These are phyloP conservation scores for Dendrobium catenatum DNA, from an alignment of 106 monocot genomes.

Conservation along the genomic window DNA sequence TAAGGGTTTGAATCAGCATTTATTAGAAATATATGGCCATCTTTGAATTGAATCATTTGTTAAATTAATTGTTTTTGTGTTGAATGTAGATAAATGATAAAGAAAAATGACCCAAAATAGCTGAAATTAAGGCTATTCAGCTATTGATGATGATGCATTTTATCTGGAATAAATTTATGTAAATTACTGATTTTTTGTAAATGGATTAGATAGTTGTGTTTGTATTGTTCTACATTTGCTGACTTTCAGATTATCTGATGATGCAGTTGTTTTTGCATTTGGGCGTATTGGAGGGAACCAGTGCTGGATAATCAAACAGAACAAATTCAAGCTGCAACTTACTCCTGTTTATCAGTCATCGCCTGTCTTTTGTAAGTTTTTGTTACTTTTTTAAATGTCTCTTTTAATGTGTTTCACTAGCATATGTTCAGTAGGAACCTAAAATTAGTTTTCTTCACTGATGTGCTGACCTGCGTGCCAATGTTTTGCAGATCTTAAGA, in stretches of 20 bases:
- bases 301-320: not conserved
- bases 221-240: not conserved
- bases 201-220: not conserved
- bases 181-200: not conserved
- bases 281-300: not conserved
- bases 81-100: not conserved
- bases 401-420: not conserved
- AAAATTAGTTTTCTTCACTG: not conserved
- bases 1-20: not conserved
- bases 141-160: not conserved
- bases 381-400: not conserved
- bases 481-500: not conserved
- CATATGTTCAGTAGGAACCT: not conserved
- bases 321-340: not conserved
- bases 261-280: not conserved
- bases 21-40: not conserved
- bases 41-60: not conserved
- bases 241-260: not conserved
- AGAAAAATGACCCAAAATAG: not conserved
- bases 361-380: not conserved
- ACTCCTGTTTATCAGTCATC: not conserved
- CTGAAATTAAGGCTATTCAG: not conserved
- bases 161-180: not conserved
- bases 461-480: not conserved
- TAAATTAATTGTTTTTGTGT: not conserved